Percentiles rank a stretch among this genome's conserved stretches.
These are phyloP conservation scores for Fusarium cyanostomum DNA, from an alignment of 2,329 filamentous ascomycete species.

Conservation along the genomic window DNA sequence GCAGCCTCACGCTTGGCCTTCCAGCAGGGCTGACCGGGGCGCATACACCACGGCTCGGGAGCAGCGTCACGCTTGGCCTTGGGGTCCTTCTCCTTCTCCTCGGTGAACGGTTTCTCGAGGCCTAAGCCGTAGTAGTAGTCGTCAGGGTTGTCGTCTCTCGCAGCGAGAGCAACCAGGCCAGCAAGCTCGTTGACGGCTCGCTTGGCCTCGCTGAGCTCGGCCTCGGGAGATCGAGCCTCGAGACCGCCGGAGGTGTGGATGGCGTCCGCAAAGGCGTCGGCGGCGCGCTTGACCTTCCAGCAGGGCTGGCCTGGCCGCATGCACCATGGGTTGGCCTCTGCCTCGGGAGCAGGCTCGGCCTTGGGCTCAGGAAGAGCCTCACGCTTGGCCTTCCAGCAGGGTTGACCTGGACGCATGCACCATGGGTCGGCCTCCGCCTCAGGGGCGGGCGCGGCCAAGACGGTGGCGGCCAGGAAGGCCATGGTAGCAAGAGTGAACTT, in stretches of 20 bases:
- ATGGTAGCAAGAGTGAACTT: conserved; percentile 44
- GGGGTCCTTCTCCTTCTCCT: conserved; percentile 40
- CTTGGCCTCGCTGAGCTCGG: conserved; percentile 49
- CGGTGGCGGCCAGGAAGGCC: conserved; percentile 32
- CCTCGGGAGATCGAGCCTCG: conserved; percentile 40
- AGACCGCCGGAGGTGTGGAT: conserved; percentile 39
- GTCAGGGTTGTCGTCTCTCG: conserved; percentile 39
- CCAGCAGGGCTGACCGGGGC: conserved; percentile 50
- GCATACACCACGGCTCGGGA: conserved; percentile 40
- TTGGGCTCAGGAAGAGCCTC: too few relatives aligned
- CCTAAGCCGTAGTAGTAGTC: conserved; percentile 48
- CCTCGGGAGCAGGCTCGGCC: conserved; percentile 33
- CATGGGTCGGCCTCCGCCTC: conserved; percentile 7
- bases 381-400: conserved; percentile 28
- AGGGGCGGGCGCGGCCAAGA: conserved; percentile 15
- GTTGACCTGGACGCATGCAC: conserved; percentile 22
- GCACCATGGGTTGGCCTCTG: conserved; percentile 47
- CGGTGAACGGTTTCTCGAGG: conserved; percentile 39
- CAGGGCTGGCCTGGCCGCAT: conserved; percentile 53
- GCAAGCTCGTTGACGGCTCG: conserved; percentile 53
- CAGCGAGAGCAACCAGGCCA: conserved; percentile 46
- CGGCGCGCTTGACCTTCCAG: conserved; percentile 54
- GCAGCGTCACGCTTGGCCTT: conserved; percentile 44
- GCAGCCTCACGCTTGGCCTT: conserved; percentile 18
- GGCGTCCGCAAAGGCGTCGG: conserved; percentile 49